Conservation (phyloP, 139 green algal species). For the Volvox africanus region DNA sequence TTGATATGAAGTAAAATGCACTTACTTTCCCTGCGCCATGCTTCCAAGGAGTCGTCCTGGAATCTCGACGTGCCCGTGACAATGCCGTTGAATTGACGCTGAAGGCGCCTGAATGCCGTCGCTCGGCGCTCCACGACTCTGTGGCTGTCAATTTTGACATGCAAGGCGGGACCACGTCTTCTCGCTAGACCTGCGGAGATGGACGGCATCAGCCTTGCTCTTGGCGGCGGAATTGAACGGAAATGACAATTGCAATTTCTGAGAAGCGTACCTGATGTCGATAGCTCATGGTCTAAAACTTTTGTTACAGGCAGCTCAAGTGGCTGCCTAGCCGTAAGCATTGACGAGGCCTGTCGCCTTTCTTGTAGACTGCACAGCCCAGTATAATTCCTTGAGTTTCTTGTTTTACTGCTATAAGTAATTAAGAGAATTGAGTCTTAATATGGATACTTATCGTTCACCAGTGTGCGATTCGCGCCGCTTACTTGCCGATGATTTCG, state of each 20-base stretch:
- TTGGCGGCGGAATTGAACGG: neutral
- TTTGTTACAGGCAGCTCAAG: neutral
- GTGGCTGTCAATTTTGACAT: neutral
- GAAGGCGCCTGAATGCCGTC: neutral
- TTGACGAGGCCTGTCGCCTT: neutral
- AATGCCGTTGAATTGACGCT: constrained; percentile 10
- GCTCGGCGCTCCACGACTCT: constrained; percentile 15
- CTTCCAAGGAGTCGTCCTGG: neutral
- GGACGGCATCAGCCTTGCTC: neutral
- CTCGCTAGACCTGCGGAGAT: neutral
- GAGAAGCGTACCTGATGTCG: neutral
- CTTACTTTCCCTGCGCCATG: constrained; percentile 14
- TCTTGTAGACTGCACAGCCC: too few species aligned
- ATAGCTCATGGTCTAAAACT: neutral
- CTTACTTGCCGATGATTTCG: too few species aligned
- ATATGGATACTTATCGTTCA: too few species aligned
- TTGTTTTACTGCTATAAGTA: too few species aligned
- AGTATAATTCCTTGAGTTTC: too few species aligned
- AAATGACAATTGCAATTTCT: neutral
- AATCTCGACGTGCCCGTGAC: constrained; percentile 17
- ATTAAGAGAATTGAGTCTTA: too few species aligned
- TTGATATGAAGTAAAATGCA: neutral
- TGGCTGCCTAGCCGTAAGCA: neutral
- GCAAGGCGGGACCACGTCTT: neutral
- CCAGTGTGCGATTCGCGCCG: too few species aligned